phyloP scores from a whole-genome alignment of 1,284 basidiomycete genomes.

The Fistulinella cinereoalba region DNA sequence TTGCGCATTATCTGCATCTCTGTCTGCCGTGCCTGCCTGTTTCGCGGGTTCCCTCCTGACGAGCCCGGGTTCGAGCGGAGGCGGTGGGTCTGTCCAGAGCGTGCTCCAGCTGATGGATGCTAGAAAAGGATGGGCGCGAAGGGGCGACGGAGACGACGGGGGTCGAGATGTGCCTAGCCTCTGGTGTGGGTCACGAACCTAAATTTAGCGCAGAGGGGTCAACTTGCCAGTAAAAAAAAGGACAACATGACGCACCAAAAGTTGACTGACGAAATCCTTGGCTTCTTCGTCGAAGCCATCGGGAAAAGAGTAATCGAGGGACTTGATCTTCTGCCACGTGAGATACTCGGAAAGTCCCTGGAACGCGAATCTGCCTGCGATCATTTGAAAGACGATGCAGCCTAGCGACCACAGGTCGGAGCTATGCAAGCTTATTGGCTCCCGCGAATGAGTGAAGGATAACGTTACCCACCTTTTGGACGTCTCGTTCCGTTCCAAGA shows the following conservation, averaged over 20 bases:
- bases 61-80: conserved; percentile 55
- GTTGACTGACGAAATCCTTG: conserved; percentile 61
- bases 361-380: conserved; percentile 91
- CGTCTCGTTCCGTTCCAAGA: conserved; percentile 75
- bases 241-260: conserved; percentile 49
- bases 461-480: conserved; percentile 54
- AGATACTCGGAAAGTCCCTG: conserved; percentile 83
- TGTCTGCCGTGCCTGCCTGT: conserved; percentile 36
- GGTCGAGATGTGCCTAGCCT: conserved; percentile 64
- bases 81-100: conserved; percentile 70
- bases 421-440: conserved; percentile 39
- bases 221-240: background rate
- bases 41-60: conserved; percentile 45
- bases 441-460: background rate
- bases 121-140: conserved; percentile 81
- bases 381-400: conserved; percentile 96
- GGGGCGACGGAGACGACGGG: conserved; percentile 47
- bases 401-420: conserved; percentile 98
- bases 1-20: conserved; percentile 34
- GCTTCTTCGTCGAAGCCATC: conserved; percentile 69
- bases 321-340: conserved; percentile 78
- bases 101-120: conserved; percentile 62
- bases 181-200: conserved; percentile 69
- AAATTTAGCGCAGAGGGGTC: conserved; percentile 6
- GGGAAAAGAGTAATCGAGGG: conserved; percentile 70